Conservation (phyloP, 2,329 filamentous ascomycete species). For the Aspergillus neoniger region DNA sequence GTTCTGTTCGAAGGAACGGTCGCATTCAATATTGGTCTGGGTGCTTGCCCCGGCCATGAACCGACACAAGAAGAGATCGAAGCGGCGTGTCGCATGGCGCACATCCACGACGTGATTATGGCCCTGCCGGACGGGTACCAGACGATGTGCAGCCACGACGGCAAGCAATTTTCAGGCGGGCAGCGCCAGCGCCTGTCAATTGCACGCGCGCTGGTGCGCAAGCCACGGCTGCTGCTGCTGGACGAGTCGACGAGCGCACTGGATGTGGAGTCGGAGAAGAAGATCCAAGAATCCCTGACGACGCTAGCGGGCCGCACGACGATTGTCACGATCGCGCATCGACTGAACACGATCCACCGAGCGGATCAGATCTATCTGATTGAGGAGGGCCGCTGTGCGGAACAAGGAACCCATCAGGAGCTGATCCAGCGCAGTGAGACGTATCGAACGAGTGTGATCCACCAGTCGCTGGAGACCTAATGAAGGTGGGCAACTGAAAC, state of each 20-base stretch:
- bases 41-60: constrained; percentile 54
- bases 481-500: not conserved
- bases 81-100: constrained; percentile 66
- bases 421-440: constrained; percentile 51
- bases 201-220: constrained; percentile 57
- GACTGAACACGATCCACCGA: constrained; percentile 43
- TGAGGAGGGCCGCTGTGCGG: constrained; percentile 52
- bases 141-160: constrained; percentile 59
- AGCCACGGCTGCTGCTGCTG: constrained; percentile 57
- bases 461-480: constrained; percentile 47
- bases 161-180: constrained; percentile 57
- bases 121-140: constrained; percentile 66
- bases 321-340: constrained; percentile 46
- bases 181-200: constrained; percentile 62
- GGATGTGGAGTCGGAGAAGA: constrained; percentile 55
- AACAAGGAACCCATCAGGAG: constrained; percentile 53
- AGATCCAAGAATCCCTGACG: constrained; percentile 48
- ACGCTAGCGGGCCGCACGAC: constrained; percentile 38
- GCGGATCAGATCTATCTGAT: constrained; percentile 80
- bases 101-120: constrained; percentile 69
- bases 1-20: constrained; percentile 52
- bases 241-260: constrained; percentile 63
- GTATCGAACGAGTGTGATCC: constrained; percentile 53
- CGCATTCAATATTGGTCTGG: constrained; percentile 50
- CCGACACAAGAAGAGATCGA: constrained; percentile 64